These are phyloP conservation scores for Pleodorina starrii DNA, from an alignment of 139 green algal species.

Conservation along the genomic window DNA sequence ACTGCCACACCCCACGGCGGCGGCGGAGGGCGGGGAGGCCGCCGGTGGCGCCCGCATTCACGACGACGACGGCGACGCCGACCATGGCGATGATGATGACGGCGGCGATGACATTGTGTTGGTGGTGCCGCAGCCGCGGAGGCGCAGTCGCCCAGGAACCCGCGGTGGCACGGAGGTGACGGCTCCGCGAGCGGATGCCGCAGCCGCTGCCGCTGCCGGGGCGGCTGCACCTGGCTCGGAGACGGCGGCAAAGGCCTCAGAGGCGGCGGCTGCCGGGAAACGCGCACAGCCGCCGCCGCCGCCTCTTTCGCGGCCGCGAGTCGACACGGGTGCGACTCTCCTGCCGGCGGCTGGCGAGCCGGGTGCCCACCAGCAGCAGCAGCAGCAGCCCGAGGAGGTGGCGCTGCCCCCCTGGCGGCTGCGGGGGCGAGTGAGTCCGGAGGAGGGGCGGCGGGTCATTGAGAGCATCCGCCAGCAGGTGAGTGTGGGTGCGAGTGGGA, in stretches of 20 bases:
- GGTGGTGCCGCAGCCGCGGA: background rate
- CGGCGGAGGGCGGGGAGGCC: background rate
- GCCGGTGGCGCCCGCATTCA: background rate
- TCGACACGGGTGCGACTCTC: too few species aligned
- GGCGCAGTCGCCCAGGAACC: background rate
- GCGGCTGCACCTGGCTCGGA: background rate
- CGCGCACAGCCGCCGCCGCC: background rate
- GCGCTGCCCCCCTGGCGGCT: constrained; percentile 13
- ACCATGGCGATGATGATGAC: background rate
- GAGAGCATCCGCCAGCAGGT: constrained; percentile 41
- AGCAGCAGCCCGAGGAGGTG: background rate
- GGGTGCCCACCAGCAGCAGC: background rate
- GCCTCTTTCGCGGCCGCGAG: background rate
- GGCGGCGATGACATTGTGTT: background rate
- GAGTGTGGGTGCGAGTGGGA: too few species aligned
- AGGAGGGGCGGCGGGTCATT: background rate
- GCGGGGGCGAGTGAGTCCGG: background rate
- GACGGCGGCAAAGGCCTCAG: background rate
- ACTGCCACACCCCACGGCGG: background rate
- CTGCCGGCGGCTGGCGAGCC: too few species aligned
- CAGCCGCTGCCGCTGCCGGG: background rate
- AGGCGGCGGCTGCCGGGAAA: background rate
- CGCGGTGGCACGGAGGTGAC: background rate
- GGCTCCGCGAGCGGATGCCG: background rate
- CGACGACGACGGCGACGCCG: background rate